A percentile compares a stretch with the other conserved stretches of the same genome.
Evolutionary conservation across 1,284 basidiomycete genomes (phyloP).

Genomic region (Phellinidium pouzarii): DNA sequence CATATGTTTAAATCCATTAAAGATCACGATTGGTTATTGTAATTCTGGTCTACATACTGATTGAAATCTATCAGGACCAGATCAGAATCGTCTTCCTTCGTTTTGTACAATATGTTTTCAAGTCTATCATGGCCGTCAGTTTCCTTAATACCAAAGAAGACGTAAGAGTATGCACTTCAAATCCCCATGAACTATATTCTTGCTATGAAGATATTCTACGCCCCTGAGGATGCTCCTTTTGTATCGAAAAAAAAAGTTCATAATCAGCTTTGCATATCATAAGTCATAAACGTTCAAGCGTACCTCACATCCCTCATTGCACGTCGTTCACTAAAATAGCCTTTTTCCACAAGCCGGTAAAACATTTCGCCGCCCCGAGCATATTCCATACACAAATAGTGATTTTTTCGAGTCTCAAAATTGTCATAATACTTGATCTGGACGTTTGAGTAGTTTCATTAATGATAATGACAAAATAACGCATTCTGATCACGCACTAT

Average conservation of each 20-base stretch:
- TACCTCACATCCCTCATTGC: too few species aligned
- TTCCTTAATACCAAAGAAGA: neutral
- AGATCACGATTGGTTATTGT: neutral
- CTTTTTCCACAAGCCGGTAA: neutral
- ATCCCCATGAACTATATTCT: slow-evolving; percentile 4
- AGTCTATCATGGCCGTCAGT: neutral
- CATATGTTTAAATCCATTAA: neutral
- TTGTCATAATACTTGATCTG: slow-evolving; percentile 3
- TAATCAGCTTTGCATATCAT: too few species aligned
- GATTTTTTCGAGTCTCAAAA: slow-evolving; percentile 1
- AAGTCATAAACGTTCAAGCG: too few species aligned
- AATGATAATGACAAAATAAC: too few species aligned
- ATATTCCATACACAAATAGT: neutral
- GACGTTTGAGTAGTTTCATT: too few species aligned
- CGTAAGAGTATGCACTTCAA: neutral
- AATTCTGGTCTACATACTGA: neutral
- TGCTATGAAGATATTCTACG: neutral
- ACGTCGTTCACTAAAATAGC: too few species aligned
- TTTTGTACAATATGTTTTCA: neutral
- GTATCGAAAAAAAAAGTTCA: neutral
- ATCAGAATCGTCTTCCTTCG: neutral
- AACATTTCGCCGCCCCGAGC: neutral
- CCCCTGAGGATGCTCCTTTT: neutral
- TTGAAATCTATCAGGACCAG: neutral
- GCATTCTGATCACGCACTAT: neutral